Evolutionary conservation across 805 yeast genomes (phyloP).

Genomic region (Sugiyamaella floridensis): DNA sequence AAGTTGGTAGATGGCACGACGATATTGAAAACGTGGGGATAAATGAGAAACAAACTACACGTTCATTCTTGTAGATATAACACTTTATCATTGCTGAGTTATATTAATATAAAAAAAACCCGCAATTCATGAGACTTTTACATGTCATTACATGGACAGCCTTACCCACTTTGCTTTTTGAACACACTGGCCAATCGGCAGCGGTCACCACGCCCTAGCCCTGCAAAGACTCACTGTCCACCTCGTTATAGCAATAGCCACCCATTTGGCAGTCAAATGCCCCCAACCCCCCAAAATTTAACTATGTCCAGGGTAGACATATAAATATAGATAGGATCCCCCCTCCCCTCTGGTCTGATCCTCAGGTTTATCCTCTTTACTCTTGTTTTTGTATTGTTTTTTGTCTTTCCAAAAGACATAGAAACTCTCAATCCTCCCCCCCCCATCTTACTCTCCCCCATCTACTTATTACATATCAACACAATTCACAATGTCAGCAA

Average conservation of each 20-base stretch:
- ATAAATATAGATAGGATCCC: slow-evolving; percentile 1
- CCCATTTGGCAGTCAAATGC: not conserved
- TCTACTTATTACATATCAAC: too few relatives aligned
- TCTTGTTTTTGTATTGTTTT: not conserved
- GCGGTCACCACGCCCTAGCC: not conserved
- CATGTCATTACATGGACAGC: not conserved
- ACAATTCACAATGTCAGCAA: slow-evolving; percentile 12
- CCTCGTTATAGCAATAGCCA: not conserved
- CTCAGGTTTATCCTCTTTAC: not conserved
- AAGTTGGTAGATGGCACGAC: not conserved
- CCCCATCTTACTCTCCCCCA: not conserved
- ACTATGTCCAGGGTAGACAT: not conserved
- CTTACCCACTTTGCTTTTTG: not conserved
- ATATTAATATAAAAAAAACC: not conserved
- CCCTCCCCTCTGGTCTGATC: not conserved
- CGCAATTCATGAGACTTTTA: not conserved
- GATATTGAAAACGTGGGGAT: not conserved
- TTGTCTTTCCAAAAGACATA: not conserved
- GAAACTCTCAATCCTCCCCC: not conserved
- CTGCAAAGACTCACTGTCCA: slow-evolving; percentile 3
- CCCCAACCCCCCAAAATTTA: not conserved
- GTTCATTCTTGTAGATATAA: too few relatives aligned
- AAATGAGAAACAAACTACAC: too few relatives aligned
- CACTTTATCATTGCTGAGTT: too few relatives aligned
- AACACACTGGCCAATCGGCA: not conserved